Percentiles rank a stretch among this genome's conserved stretches.
Conservation (phyloP, 2,329 filamentous ascomycete species). For the Fusarium marasasianum region DNA sequence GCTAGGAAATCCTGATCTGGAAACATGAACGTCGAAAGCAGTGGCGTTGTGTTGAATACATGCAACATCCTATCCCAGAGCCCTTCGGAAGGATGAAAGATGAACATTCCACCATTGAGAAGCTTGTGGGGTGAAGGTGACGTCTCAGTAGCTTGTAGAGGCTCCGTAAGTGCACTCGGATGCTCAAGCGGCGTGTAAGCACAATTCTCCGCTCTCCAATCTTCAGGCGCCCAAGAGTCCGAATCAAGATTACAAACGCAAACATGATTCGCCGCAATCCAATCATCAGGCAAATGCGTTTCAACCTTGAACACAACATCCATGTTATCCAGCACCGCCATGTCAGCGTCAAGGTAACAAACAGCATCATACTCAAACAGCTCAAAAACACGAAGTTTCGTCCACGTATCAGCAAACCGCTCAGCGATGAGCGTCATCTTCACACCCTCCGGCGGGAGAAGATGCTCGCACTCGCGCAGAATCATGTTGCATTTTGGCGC, state of each 20-base stretch:
- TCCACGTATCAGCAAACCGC: constrained; percentile 35
- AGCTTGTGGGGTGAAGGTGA: constrained; percentile 19
- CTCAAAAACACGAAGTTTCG: constrained; percentile 33
- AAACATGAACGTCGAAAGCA: constrained; percentile 27
- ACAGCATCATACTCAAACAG: constrained; percentile 34
- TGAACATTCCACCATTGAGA: constrained; percentile 38
- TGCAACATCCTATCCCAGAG: constrained; percentile 29
- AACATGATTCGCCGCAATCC: constrained; percentile 37
- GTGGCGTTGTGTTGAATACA: constrained; percentile 23
- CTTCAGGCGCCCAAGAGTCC: constrained; percentile 32
- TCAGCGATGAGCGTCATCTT: constrained; percentile 34
- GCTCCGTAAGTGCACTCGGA: constrained; percentile 10
- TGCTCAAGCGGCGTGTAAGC: constrained; percentile 33
- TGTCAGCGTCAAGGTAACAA: constrained; percentile 36
- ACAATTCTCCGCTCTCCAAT: constrained; percentile 33
- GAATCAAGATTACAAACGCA: constrained; percentile 37
- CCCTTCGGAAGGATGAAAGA: constrained; percentile 24
- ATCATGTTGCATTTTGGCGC: constrained; percentile 28
- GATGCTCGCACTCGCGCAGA: constrained; percentile 9
- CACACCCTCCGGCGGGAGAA: constrained; percentile 21
- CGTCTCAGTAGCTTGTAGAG: constrained; percentile 9
- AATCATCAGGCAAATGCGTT: constrained; percentile 23
- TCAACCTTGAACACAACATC: constrained; percentile 26
- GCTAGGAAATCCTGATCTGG: constrained; percentile 35
- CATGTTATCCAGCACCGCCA: constrained; percentile 35